A percentile compares a stretch with the other conserved stretches of the same genome.
Conservation (phyloP, 441 rosid species). For the Erodium trifolium region DNA sequence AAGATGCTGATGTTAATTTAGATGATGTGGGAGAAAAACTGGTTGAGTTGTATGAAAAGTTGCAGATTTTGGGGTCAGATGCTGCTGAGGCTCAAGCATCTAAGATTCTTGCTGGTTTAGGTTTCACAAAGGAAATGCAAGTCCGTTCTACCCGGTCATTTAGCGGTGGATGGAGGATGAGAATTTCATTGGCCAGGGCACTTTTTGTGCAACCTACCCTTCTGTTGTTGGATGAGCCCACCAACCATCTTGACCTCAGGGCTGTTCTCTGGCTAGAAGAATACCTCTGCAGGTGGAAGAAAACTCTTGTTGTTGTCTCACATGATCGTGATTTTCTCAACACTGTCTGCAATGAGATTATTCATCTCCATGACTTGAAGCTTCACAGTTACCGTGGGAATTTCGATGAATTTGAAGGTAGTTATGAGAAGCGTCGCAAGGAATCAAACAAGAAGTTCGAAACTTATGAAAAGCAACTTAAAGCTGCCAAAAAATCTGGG, state of each 20-base stretch:
- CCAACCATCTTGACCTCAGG: constrained; percentile 85
- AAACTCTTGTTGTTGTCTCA: constrained; percentile 86
- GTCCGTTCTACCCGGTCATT: constrained; percentile 56
- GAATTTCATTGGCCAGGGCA: constrained; percentile 89
- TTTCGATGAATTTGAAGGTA: constrained; percentile 70
- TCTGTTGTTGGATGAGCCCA: constrained; percentile 63
- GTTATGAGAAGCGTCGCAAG: constrained; percentile 64
- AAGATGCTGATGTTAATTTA: constrained; percentile 26
- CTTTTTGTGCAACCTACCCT: constrained; percentile 82
- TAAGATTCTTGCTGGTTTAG: constrained; percentile 86
- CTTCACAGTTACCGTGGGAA: constrained; percentile 80
- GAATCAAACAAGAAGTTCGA: constrained; percentile 65
- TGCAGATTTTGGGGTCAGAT: constrained; percentile 81
- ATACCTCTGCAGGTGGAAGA: constrained; percentile 80
- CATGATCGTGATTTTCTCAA: constrained; percentile 94
- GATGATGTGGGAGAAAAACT: constrained; percentile 74
- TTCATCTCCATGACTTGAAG: constrained; percentile 77
- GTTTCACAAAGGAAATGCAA: constrained; percentile 85
- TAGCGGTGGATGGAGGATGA: constrained; percentile 97
- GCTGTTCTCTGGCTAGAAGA: constrained; percentile 95
- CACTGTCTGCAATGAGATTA: constrained; percentile 76
- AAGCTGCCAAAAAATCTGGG: constrained; percentile 76
- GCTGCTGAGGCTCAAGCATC: constrained; percentile 93
- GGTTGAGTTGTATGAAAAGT: constrained; percentile 63
- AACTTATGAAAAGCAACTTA: constrained; percentile 57